Evolutionary conservation across 2,329 filamentous ascomycete species (phyloP).

Genomic region (Trichophaea hybrida): DNA sequence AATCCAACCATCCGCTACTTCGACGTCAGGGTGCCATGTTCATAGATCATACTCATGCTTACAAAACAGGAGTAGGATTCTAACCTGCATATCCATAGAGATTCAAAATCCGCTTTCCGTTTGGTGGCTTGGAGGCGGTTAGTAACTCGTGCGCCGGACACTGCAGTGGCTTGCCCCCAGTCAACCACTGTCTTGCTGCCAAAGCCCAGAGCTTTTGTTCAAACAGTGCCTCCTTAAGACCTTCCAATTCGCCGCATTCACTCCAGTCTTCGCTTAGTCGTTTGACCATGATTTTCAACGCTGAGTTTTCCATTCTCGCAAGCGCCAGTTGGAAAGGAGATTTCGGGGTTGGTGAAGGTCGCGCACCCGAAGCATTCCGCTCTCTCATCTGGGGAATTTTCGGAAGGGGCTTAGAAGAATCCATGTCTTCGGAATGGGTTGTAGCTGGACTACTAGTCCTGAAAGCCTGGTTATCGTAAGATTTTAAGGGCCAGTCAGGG

Average conservation of each 20-base stretch:
- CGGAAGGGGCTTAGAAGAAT: neutral
- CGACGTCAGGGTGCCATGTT: neutral
- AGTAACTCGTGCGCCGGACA: constrained; percentile 20
- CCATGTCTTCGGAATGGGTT: neutral
- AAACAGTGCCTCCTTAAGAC: constrained; percentile 18
- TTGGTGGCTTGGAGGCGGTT: constrained; percentile 10
- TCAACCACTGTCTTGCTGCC: constrained; percentile 19
- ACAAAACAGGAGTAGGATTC: constrained; percentile 5
- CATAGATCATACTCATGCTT: constrained; percentile 1
- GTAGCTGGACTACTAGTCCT: neutral
- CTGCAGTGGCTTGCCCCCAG: constrained; percentile 19
- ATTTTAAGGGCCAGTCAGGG: neutral
- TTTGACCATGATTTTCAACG: constrained; percentile 22
- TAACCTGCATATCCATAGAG: constrained; percentile 8
- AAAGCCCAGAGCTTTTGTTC: constrained; percentile 19
- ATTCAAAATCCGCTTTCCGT: constrained; percentile 16
- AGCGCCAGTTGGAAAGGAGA: constrained; percentile 19
- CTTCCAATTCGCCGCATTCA: constrained; percentile 9
- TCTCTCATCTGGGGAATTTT: neutral
- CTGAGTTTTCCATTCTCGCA: constrained; percentile 18
- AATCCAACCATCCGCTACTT: constrained; percentile 19
- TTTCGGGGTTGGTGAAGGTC: neutral
- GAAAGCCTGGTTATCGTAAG: neutral
- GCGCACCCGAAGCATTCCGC: too few relatives aligned
- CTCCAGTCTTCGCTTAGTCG: constrained; percentile 21